Evolutionary conservation across 139 green algal species (phyloP).

Genomic region (Tetradesmus obliquus): DNA sequence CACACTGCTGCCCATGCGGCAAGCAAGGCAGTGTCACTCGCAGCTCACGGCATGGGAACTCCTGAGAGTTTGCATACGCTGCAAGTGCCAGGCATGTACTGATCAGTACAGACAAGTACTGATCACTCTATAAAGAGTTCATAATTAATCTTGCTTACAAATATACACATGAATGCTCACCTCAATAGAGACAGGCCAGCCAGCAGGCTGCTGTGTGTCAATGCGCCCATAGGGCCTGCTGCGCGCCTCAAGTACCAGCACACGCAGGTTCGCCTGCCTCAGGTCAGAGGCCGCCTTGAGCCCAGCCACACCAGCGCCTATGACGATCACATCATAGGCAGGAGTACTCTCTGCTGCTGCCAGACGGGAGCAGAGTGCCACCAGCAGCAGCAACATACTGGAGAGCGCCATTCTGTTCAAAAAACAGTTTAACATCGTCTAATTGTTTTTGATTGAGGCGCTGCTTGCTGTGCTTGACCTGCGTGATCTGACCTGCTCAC

Average conservation of each 20-base stretch:
- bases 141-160: too few species aligned
- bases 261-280: neutral
- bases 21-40: too few species aligned
- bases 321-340: neutral
- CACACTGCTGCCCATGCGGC: too few species aligned
- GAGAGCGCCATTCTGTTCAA: neutral
- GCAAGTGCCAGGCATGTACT: neutral
- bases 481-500: neutral
- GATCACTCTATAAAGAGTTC: too few species aligned
- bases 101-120: too few species aligned
- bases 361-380: neutral
- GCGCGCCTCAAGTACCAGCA: slow-evolving; percentile 10
- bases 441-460: too few species aligned
- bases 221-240: neutral
- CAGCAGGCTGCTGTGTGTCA: slow-evolving; percentile 14
- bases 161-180: neutral
- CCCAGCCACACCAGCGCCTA: slow-evolving; percentile 2
- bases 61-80: neutral
- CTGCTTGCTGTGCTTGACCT: too few species aligned
- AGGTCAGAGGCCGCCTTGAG: slow-evolving; percentile 8
- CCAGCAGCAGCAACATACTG: neutral
- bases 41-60: neutral
- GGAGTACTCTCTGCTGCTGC: neutral
- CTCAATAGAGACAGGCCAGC: slow-evolving; percentile 17
- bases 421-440: too few species aligned